Evolutionary conservation across 805 yeast genomes (phyloP).

Genomic region (Grigorovia humatica): DNA sequence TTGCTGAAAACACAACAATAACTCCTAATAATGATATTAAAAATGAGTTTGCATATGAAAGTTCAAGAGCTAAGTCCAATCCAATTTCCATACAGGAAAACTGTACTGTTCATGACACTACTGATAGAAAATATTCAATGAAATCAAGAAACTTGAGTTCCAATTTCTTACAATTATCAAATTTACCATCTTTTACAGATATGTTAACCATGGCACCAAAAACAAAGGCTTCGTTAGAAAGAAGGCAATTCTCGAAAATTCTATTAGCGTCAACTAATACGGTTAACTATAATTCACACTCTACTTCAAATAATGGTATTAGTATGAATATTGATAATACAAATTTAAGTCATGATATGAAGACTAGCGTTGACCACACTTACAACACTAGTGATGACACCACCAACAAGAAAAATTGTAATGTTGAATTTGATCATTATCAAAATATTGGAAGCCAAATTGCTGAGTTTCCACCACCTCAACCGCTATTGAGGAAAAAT

Average conservation of each 20-base stretch:
- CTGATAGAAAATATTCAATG: neutral
- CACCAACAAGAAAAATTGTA: neutral
- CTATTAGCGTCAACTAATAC: neutral
- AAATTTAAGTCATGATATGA: too few relatives aligned
- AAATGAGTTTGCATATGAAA: neutral
- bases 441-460: neutral
- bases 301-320: neutral
- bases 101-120: neutral
- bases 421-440: slow-evolving; percentile 12
- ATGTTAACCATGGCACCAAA: slow-evolving; percentile 28
- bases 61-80: neutral
- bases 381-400: neutral
- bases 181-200: slow-evolving; percentile 31
- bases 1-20: too few relatives aligned
- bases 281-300: neutral
- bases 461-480: neutral
- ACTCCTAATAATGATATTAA: too few relatives aligned
- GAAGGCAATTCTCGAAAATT: neutral
- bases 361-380: neutral
- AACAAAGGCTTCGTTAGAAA: slow-evolving; percentile 20
- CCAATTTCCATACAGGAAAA: neutral
- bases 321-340: neutral
- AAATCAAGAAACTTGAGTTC: neutral
- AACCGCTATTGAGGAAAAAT: neutral
- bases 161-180: slow-evolving; percentile 13